phyloP scores from a whole-genome alignment of 805 yeast genomes.

The Yamadazyma olivae region DNA sequence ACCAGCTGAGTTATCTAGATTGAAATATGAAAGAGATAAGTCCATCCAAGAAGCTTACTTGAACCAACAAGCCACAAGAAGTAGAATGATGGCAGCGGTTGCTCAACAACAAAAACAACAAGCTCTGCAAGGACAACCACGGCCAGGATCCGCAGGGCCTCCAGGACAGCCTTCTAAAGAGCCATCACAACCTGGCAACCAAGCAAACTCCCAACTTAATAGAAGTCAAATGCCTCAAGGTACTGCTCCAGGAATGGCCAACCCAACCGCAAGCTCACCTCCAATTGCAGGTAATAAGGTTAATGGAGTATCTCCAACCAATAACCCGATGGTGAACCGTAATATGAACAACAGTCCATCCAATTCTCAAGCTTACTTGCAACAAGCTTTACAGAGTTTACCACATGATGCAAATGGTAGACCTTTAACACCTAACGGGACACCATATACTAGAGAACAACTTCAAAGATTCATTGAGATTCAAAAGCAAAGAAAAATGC shows the following conservation, averaged over 20 bases:
- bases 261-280: neutral
- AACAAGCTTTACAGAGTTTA: constrained; percentile 6
- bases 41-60: constrained; percentile 74
- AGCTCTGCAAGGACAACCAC: constrained; percentile 15
- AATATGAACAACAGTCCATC: neutral
- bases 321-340: constrained; percentile 1
- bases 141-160: constrained; percentile 4
- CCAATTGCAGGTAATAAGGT: neutral
- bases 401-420: constrained; percentile 10
- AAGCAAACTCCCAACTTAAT: neutral
- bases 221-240: neutral
- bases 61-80: constrained; percentile 41
- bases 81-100: constrained; percentile 42
- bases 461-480: constrained; percentile 53
- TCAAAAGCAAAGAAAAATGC: constrained; percentile 47
- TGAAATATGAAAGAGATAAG: constrained; percentile 84
- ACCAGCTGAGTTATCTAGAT: constrained; percentile 78
- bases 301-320: constrained; percentile 6
- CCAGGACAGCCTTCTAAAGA: constrained; percentile 1
- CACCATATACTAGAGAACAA: constrained; percentile 60
- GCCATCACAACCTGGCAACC: neutral
- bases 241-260: neutral
- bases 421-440: constrained; percentile 52
- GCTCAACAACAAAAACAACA: constrained; percentile 30
- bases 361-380: constrained; percentile 2